Base-by-base conservation (phyloP, 1,139 yeast species). In the Scheffersomyces quercinus region DNA sequence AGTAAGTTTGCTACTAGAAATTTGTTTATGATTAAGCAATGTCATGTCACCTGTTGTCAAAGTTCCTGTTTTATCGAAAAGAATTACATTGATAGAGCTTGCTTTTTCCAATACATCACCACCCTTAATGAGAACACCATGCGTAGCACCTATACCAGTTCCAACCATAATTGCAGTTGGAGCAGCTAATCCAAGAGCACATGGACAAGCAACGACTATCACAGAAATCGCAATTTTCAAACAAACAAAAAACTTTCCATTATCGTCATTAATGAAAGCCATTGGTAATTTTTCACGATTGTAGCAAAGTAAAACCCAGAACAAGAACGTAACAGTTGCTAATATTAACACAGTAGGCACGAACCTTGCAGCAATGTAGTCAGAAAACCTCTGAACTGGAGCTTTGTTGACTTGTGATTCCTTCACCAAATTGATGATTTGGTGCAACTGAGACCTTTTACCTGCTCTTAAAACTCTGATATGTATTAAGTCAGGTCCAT, bases 91-190 rank as follows among this genome's bases (percentile, higher is more conserved):
- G 32, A 90, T 72, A 13, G 75, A 67, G 54, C 81, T 80, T 6
- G 95, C 85, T 42, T 72, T 77, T 60, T 95, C 99, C 48, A 95
- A 76, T 10, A 88, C 80, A 44, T 87, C 95, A 20, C 98, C 99
- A 39, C 98, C 97, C 65, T 93, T 93, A 56, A 95, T 87, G 43
- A 95, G 73, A 10, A 93, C 87, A 24, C 99, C 99, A 64, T 89
- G 75, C 10, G 80, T 67, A 0, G 99, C 98, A 31, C 97, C 98
- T 28, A 89, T 86, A 24, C 99, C 99, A 1, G 98, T 91, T 5
- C 98, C 99, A 4, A 93, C 99, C 97, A 93, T 91, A 3, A 95
- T 88, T 0, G 99, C 99, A 1, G 99, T 93, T 0, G 99, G 99
- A 0, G 99, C 96, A 7, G 97, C 97, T 41, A 93, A 74, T 1